Conservation (phyloP, 306 rosid genomes). For the Prunus armeniaca region DNA sequence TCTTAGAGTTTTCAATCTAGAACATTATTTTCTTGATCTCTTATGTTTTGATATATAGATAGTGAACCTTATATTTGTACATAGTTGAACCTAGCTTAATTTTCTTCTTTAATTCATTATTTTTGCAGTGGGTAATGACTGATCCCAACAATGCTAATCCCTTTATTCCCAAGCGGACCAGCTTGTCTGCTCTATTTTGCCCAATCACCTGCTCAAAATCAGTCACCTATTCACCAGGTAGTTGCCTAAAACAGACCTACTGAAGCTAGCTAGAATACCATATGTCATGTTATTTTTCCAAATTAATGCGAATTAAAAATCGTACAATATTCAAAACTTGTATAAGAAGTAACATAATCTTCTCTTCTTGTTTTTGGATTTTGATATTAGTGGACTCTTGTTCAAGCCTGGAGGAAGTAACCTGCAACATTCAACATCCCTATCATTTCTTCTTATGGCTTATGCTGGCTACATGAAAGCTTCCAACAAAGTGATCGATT, state of each 20-base stretch:
- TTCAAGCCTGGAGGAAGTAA: constrained; percentile 2
- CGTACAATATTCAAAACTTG: neutral
- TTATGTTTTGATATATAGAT: neutral
- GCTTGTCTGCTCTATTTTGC: neutral
- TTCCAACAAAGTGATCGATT: neutral
- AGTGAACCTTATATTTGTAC: too few relatives aligned
- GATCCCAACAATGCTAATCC: neutral
- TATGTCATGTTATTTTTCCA: neutral
- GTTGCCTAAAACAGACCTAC: neutral
- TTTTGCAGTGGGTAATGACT: neutral
- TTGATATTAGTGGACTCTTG: neutral
- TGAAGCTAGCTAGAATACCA: too few relatives aligned
- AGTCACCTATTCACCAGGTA: neutral
- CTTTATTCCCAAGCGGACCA: neutral
- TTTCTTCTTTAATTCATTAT: neutral
- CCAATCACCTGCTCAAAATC: neutral
- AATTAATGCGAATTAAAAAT: neutral
- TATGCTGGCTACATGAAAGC: neutral
- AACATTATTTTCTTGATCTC: neutral
- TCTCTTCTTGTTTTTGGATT: neutral
- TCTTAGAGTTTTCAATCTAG: neutral
- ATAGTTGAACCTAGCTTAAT: neutral
- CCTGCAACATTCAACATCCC: neutral
- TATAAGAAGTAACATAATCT: neutral
- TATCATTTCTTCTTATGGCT: neutral